A percentile compares a stretch with the other conserved stretches of the same genome.
Evolutionary conservation across 768 basidiomycete species (phyloP).

Genomic region (Mrakia hoshinonis): DNA sequence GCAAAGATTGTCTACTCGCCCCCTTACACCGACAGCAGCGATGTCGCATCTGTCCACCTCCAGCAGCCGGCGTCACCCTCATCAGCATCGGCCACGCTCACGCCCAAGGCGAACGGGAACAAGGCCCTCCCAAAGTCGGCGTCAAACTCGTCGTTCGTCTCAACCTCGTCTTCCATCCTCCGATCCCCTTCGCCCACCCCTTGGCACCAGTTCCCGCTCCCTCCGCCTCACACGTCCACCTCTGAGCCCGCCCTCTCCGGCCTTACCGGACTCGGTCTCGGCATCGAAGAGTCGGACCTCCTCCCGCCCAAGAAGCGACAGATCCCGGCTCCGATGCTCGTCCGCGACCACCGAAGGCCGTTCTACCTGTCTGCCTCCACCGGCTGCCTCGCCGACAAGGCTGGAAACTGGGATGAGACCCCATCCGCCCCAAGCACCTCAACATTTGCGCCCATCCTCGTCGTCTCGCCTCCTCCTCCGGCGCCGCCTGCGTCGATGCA

Average conservation of each 20-base stretch:
- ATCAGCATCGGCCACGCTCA: neutral
- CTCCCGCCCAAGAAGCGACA: neutral
- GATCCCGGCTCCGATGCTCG: slow-evolving; percentile 15
- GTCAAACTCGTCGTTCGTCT: slow-evolving; percentile 11
- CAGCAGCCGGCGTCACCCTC: slow-evolving; percentile 3
- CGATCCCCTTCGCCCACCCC: neutral
- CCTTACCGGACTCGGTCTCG: slow-evolving; percentile 19
- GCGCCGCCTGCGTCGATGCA: neutral
- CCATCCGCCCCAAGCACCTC: neutral
- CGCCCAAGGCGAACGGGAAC: neutral
- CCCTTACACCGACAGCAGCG: neutral
- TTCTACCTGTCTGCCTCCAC: slow-evolving; percentile 21
- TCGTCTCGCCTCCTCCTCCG: slow-evolving; percentile 1
- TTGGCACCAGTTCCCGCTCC: neutral
- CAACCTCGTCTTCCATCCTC: slow-evolving; percentile 3
- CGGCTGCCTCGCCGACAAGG: slow-evolving; percentile 9
- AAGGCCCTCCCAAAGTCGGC: neutral
- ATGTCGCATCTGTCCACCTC: neutral
- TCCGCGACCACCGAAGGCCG: slow-evolving; percentile 23
- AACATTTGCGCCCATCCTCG: neutral
- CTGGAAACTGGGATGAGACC: neutral
- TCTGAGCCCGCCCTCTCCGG: slow-evolving; percentile 16
- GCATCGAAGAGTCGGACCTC: neutral
- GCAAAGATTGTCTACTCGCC: neutral
- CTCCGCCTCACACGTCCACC: slow-evolving; percentile 2